Base-by-base conservation (phyloP, 2,329 filamentous ascomycete genomes). In the Grosmannia huntii region DNA sequence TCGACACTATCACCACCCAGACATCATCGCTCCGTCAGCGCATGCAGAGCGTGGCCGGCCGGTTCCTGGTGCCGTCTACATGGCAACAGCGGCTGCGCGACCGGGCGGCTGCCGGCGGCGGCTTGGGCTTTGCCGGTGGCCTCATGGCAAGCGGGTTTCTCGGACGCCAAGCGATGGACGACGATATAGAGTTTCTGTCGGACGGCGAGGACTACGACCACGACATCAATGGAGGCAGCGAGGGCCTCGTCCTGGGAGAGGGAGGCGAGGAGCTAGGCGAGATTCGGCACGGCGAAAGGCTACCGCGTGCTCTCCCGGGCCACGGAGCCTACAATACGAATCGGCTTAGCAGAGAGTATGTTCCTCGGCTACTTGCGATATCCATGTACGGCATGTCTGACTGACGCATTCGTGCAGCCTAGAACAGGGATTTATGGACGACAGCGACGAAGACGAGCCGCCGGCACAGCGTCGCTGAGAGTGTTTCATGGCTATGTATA, bases 321-420 rank as follows among this genome's bases (percentile, higher is more conserved):
- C 66, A 67, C 12, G 69, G 70, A 62, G 70, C 71, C 52, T 79
- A 82, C 61, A 77, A 76, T 53, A 73, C 77, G 50, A 75, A 81
- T 64, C 77, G 90, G 62, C 66, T 95, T 61, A 92, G 89, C 69
- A 77, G 89, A 71, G 90, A 95, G 74, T 83, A 70, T 68, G 79
- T 74, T 38, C 10, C 4, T 23, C 10, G 5, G n/a, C 25, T 12
- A 31, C n/a, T 21, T 23, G 9, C n/a, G 16, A 11, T 23, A 16
- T 23, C 27, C 14, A 11, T 49, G 44, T 33, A 2, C 16, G 14
- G 36, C 31, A 16, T 16, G 12, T 16, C 36, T 14, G 36, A 38
- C 49, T 41, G 50, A 14, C 25, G 46, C 53, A 57, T 44, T 53
- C 64, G 53, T 16, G 14, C 60, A 72, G 69, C 28, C 61, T 73